These are phyloP conservation scores for Potentilla sterilis DNA, from an alignment of 306 rosid species.

Conservation along the genomic window DNA sequence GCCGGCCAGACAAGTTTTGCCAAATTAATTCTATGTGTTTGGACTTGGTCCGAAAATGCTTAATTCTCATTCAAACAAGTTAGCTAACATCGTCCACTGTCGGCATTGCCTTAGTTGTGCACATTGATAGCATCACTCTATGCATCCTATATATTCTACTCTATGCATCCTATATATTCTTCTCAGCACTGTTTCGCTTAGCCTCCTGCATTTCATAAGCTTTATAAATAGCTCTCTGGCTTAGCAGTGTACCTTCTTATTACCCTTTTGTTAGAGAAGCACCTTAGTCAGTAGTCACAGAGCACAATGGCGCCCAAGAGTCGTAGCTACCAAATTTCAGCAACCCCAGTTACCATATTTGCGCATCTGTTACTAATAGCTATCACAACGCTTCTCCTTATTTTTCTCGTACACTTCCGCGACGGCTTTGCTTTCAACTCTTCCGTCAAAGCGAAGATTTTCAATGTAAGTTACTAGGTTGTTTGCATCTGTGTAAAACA, in stretches of 20 bases:
- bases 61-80: not conserved
- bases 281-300: not conserved
- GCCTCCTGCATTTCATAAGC: not conserved
- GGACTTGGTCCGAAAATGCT: not conserved
- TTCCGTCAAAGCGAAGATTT: constrained; percentile 35
- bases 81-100: not conserved
- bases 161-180: not conserved
- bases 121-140: constrained; percentile 11
- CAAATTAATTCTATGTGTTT: not conserved
- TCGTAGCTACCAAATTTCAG: constrained; percentile 49
- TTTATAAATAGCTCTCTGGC: not conserved
- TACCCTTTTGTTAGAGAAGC: not conserved
- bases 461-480: constrained; percentile 43
- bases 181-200: not conserved
- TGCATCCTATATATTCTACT: not conserved
- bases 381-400: constrained; percentile 46
- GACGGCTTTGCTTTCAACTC: constrained; percentile 67
- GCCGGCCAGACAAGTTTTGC: constrained; percentile 7
- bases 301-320: constrained; percentile 35
- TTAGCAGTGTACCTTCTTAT: not conserved
- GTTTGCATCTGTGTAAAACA: not conserved
- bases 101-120: constrained; percentile 1
- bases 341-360: constrained; percentile 44
- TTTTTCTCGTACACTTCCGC: constrained; percentile 59
- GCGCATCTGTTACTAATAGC: constrained; percentile 61